phyloP scores from a whole-genome alignment of 495 filamentous ascomycete species.

The Terfezia claveryi region DNA sequence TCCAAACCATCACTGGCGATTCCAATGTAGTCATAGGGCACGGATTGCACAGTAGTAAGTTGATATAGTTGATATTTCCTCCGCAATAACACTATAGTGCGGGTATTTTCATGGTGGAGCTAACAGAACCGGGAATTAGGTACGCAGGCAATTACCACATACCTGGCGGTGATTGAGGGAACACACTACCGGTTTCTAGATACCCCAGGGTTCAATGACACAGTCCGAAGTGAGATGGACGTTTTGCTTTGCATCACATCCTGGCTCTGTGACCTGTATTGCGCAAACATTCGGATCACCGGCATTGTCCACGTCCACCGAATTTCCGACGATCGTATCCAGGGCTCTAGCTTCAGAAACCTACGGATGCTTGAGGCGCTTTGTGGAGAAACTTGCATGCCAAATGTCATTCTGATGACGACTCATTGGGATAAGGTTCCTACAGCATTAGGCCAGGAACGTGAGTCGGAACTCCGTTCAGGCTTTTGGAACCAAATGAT shows the following conservation, averaged over 20 bases:
- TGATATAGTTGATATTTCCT: too few species aligned
- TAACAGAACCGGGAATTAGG: too few species aligned
- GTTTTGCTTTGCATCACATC: slow-evolving; percentile 13
- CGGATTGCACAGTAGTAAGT: too few species aligned
- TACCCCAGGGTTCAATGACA: slow-evolving; percentile 22
- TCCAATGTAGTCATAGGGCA: too few species aligned
- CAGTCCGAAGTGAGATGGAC: slow-evolving; percentile 13
- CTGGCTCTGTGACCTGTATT: slow-evolving; percentile 6
- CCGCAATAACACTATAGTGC: too few species aligned
- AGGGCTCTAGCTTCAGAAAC: slow-evolving; percentile 13
- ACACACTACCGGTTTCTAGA: slow-evolving; percentile 6
- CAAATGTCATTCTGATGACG: slow-evolving; percentile 10
- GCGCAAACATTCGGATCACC: slow-evolving; percentile 3
- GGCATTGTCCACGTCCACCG: slow-evolving; percentile 21
- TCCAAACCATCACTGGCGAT: too few species aligned
- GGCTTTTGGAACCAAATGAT: slow-evolving; percentile 2
- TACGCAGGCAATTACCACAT: too few species aligned
- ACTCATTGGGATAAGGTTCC: slow-evolving; percentile 9
- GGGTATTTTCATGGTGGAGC: too few species aligned
- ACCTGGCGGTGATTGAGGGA: too few species aligned
- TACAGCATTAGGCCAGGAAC: not conserved
- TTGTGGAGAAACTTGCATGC: slow-evolving; percentile 12
- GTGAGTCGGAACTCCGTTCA: not conserved
- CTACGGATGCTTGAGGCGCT: slow-evolving; percentile 20
- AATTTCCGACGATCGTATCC: slow-evolving; percentile 13